Evolutionary conservation across 345 rosid genomes (phyloP), one percentile per base, ranked within the genome.

Genomic region (Syzygium jambos): DNA sequence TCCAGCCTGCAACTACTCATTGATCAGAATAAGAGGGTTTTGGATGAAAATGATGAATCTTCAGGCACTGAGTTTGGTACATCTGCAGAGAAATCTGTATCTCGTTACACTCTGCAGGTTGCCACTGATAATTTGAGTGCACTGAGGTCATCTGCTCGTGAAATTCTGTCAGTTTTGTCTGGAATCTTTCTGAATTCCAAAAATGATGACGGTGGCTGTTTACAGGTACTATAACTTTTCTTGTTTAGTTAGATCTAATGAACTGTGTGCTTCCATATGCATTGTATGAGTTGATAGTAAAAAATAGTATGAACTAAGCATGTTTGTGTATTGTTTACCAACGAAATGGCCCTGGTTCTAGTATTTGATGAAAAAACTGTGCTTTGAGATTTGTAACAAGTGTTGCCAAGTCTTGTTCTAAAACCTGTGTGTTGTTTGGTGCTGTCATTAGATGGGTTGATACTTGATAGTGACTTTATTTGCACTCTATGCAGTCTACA

Each of bases 121-220:
- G 98, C 96, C 27, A 78, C 91, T 78, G 91, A 89, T 73, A 98
- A 98, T 92, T 87, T 96, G 93, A 87, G 89, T 77, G 95, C 89
- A 63, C 68, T 96, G 89, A 92, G 90, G 90, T 91, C 88, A 85
- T 94, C 89, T 89, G 96, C 99, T 88, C 91, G 90, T 89, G 93
- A 93, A 82, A 90, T 96, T 29, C 88, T 98, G 91, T 89, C 93
- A 86, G 90, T 94, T 84, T 87, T 98, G 92, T 91, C 96, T 17
- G 92, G 93, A 86, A 91, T 94, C 86, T 94, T 93, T 88, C 87
- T 91, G 91, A 96, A 96, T 90, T 95, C 98, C 84, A 78, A 91
- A 53, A 93, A 94, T 84, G 98, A 95, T 89, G 98, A 97, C 80
- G 99, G 97, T 83, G 99, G 97, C 91, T 95, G 92, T 89, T 91